phyloP scores from a whole-genome alignment of 306 rosid genomes.

The Quercus robur region DNA sequence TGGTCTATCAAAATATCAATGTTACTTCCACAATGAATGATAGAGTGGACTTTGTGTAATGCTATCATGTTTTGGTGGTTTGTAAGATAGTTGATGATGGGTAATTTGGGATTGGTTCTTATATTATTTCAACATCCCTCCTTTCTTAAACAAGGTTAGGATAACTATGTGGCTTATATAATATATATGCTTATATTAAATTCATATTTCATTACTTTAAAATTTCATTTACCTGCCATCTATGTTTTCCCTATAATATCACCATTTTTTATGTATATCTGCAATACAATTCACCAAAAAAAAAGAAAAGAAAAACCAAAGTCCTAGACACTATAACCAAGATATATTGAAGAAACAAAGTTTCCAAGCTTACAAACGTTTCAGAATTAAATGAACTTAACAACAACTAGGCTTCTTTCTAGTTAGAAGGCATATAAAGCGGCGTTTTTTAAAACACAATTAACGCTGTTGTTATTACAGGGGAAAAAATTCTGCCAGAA shows the following conservation, averaged over 20 bases:
- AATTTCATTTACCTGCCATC: no score
- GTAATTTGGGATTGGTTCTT: background rate
- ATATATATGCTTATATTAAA: no score
- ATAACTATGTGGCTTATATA: background rate
- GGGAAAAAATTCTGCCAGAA: background rate
- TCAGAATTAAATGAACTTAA: background rate
- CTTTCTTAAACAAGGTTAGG: background rate
- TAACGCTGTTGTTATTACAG: background rate
- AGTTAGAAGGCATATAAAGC: background rate
- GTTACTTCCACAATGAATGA: background rate
- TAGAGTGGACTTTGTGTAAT: background rate
- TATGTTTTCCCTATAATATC: no score
- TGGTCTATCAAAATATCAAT: background rate
- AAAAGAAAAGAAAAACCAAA: background rate
- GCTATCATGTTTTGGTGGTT: background rate
- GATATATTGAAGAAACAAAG: background rate
- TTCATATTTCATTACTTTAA: no score
- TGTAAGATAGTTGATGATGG: background rate
- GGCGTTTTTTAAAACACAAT: background rate
- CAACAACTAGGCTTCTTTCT: background rate
- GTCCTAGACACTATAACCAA: slow-evolving; percentile 4
- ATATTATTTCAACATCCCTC: background rate
- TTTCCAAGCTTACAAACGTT: slow-evolving; percentile 4
- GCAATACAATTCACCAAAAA: background rate
- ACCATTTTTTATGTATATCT: no score